phyloP scores from a whole-genome alignment of 2,329 filamentous ascomycete species.

The Ceratocystis huliohia region DNA sequence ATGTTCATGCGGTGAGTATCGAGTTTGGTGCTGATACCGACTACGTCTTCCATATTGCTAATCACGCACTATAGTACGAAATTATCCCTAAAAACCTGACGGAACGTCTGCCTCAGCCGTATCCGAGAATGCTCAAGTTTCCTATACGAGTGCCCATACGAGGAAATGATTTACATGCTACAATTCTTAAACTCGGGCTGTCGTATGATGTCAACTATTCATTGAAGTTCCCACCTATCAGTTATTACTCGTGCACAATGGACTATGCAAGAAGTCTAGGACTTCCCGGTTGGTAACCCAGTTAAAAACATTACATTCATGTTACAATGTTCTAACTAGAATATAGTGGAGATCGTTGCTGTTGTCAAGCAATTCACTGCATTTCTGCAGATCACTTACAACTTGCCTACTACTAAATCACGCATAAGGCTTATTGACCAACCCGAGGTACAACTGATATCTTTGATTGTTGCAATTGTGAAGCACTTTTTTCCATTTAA shows the following conservation, averaged over 20 bases:
- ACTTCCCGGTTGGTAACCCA: conserved; percentile 50
- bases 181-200: conserved; percentile 47
- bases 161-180: conserved; percentile 49
- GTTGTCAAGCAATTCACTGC: conserved; percentile 14
- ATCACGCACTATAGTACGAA: conserved; percentile 35
- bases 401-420: conserved; percentile 11
- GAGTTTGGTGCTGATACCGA: background rate
- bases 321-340: background rate
- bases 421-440: conserved; percentile 34
- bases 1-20: conserved; percentile 49
- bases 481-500: conserved; percentile 68
- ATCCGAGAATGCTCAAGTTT: conserved; percentile 47
- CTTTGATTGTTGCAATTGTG: conserved; percentile 58
- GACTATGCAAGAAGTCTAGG: conserved; percentile 58
- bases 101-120: conserved; percentile 48
- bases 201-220: conserved; percentile 56
- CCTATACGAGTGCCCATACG: conserved; percentile 32
- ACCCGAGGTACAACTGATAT: conserved; percentile 63
- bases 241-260: conserved; percentile 54
- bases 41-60: conserved; percentile 12
- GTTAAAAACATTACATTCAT: background rate
- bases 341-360: conserved; percentile 22
- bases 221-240: conserved; percentile 60
- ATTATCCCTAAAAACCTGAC: conserved; percentile 51
- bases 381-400: conserved; percentile 10